Evolutionary conservation across 2,329 filamentous ascomycete species (phyloP).

Genomic region (Stachybotrys elegans): DNA sequence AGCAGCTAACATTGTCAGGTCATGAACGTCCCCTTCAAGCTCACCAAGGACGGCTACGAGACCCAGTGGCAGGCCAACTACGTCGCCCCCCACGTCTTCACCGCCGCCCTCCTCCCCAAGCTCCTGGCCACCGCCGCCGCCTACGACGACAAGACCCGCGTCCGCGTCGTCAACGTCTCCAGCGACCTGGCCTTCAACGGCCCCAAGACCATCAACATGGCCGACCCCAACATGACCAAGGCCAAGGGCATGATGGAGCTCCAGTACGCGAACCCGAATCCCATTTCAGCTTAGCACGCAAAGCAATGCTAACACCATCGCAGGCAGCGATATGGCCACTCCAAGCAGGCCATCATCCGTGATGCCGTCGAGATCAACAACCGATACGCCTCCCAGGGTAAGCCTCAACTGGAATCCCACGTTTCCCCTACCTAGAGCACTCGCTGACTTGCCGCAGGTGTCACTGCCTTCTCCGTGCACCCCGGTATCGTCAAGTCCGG

Average conservation of each 20-base stretch:
- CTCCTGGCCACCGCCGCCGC: slow-evolving; percentile 11
- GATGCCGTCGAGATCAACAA: slow-evolving; percentile 13
- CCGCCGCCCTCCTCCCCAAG: slow-evolving; percentile 11
- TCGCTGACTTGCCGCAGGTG: slow-evolving; percentile 6
- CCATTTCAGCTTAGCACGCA: no score
- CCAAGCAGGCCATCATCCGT: slow-evolving; percentile 15
- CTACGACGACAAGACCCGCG: slow-evolving; percentile 10
- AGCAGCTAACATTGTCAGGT: slow-evolving; percentile 19
- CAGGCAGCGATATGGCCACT: slow-evolving; percentile 16
- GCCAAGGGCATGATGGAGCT: slow-evolving; percentile 11
- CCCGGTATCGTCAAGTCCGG: slow-evolving; percentile 15
- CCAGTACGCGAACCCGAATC: no score
- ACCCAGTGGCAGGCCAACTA: slow-evolving; percentile 17
- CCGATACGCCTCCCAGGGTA: slow-evolving; percentile 9
- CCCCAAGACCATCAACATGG: slow-evolving; percentile 13
- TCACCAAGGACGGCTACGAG: slow-evolving; percentile 15
- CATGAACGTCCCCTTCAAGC: slow-evolving; percentile 14
- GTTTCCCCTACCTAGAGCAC: background rate
- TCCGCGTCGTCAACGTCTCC: slow-evolving; percentile 17
- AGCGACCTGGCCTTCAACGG: slow-evolving; percentile 15
- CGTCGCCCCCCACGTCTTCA: slow-evolving; percentile 14
- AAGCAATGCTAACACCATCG: background rate
- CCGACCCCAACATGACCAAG: slow-evolving; percentile 15
- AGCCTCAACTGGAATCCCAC: background rate
- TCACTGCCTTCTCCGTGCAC: slow-evolving; percentile 18